These are phyloP conservation scores for Cucurbita ficifolia DNA, from an alignment of 306 rosid species.

Conservation along the genomic window DNA sequence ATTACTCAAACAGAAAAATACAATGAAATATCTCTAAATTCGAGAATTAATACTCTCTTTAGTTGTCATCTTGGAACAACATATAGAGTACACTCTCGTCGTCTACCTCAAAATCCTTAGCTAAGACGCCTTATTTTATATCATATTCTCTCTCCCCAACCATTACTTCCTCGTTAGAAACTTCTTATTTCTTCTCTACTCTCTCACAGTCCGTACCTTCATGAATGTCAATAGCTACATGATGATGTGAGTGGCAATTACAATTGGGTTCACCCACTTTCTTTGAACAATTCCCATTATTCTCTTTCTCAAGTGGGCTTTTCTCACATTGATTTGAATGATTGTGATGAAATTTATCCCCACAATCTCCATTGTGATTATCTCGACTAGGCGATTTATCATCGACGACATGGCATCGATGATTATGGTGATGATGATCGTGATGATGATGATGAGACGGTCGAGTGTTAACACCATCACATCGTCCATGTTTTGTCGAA, in stretches of 20 bases:
- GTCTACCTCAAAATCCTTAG: too few species aligned
- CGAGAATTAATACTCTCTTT: too few species aligned
- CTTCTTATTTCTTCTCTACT: not conserved
- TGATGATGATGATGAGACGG: not conserved
- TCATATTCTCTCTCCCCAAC: not conserved
- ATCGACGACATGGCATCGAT: not conserved
- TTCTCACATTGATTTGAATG: not conserved
- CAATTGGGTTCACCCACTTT: not conserved
- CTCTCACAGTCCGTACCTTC: not conserved
- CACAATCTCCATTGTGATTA: not conserved
- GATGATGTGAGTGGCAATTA: not conserved
- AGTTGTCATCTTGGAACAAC: too few species aligned
- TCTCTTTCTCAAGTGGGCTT: not conserved
- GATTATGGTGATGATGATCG: not conserved
- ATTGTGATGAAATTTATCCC: not conserved
- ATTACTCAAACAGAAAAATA: too few species aligned
- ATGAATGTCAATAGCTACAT: not conserved
- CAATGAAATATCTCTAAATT: too few species aligned
- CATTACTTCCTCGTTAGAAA: not conserved
- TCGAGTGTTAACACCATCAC: not conserved
- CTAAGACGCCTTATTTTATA: too few species aligned
- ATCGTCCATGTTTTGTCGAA: not conserved
- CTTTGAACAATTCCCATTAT: not conserved
- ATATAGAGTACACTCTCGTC: too few species aligned
- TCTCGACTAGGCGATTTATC: not conserved